phyloP scores from a whole-genome alignment of 257 asterid genomes.

The Ajuga chamaepitys region DNA sequence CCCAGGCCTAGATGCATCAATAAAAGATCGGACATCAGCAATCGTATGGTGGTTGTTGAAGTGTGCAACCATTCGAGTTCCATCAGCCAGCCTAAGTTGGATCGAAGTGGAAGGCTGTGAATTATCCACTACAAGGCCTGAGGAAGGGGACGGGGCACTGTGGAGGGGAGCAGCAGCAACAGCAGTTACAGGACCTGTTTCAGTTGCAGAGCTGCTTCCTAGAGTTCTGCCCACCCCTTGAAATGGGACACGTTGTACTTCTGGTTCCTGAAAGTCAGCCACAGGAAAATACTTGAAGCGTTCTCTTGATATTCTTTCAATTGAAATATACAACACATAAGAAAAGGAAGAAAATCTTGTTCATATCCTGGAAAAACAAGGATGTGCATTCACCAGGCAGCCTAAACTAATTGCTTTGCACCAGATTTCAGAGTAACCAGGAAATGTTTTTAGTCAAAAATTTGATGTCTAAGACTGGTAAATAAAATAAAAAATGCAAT shows the following conservation, averaged over 20 bases:
- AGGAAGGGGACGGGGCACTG: slow-evolving; percentile 50
- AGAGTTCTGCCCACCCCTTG: slow-evolving; percentile 90
- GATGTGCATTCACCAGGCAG: too few species aligned
- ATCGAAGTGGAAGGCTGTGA: slow-evolving; percentile 81
- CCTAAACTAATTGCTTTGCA: too few species aligned
- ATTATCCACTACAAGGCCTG: slow-evolving; percentile 53
- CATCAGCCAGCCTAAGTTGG: slow-evolving; percentile 91
- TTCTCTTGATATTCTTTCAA: neutral
- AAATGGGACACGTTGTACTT: slow-evolving; percentile 40
- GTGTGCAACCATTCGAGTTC: slow-evolving; percentile 89
- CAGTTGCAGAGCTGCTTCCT: slow-evolving; percentile 52
- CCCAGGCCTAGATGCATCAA: slow-evolving; percentile 77
- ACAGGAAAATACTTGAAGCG: neutral
- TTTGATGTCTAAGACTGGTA: too few species aligned
- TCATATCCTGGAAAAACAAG: too few species aligned
- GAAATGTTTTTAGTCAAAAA: too few species aligned
- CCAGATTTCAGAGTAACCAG: too few species aligned
- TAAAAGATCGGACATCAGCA: slow-evolving; percentile 60
- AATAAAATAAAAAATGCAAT: too few species aligned
- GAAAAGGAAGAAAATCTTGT: too few species aligned
- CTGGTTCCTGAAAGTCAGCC: slow-evolving; percentile 57
- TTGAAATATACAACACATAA: too few species aligned
- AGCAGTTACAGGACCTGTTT: slow-evolving; percentile 33
- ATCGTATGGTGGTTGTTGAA: slow-evolving; percentile 80
- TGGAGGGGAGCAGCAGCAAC: slow-evolving; percentile 22